A percentile compares a stretch with the other conserved stretches of the same genome.
Conservation (phyloP, 2,329 filamentous ascomycete genomes). For the Simplicillium aogashimaense region DNA sequence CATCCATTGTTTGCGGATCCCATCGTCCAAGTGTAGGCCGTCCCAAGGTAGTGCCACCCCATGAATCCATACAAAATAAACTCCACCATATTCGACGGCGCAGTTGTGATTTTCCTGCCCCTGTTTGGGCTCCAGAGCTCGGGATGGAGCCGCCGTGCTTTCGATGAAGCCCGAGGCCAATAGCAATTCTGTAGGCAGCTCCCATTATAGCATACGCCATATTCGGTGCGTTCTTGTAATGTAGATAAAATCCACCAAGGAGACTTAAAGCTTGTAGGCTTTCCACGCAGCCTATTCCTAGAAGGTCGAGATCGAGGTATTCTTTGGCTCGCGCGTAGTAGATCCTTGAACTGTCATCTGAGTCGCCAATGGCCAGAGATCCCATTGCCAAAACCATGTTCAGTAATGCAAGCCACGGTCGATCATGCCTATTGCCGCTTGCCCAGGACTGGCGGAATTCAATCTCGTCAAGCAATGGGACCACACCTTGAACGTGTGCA, state of each 20-base stretch:
- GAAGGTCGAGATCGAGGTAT: conserved; percentile 42
- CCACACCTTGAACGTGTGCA: conserved; percentile 48
- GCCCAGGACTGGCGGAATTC: conserved; percentile 48
- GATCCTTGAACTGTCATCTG: conserved; percentile 42
- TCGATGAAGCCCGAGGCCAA: conserved; percentile 60
- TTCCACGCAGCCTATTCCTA: conserved; percentile 57
- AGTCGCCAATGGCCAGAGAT: conserved; percentile 42
- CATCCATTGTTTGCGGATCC: conserved; percentile 20
- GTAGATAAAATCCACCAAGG: conserved; percentile 67
- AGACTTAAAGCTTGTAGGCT: conserved; percentile 62
- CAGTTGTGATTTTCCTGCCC: conserved; percentile 31
- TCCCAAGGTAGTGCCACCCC: conserved; percentile 64
- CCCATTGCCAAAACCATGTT: conserved; percentile 56
- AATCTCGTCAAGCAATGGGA: conserved; percentile 49
- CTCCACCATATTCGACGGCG: conserved; percentile 66
- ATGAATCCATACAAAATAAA: conserved; percentile 63
- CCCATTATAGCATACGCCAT: conserved; percentile 67
- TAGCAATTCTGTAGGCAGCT: conserved; percentile 64
- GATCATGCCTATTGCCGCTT: conserved; percentile 36
- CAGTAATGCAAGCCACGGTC: conserved; percentile 48
- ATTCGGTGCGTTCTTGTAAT: conserved; percentile 69
- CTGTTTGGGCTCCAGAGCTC: conserved; percentile 31
- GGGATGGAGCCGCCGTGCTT: conserved; percentile 28
- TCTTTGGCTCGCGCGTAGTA: conserved; percentile 46
- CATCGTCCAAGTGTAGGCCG: conserved; percentile 34